Evolutionary conservation across 371 early-diverging fungal genomes (phyloP).

Genomic region (Zancudomyces culisetae): DNA sequence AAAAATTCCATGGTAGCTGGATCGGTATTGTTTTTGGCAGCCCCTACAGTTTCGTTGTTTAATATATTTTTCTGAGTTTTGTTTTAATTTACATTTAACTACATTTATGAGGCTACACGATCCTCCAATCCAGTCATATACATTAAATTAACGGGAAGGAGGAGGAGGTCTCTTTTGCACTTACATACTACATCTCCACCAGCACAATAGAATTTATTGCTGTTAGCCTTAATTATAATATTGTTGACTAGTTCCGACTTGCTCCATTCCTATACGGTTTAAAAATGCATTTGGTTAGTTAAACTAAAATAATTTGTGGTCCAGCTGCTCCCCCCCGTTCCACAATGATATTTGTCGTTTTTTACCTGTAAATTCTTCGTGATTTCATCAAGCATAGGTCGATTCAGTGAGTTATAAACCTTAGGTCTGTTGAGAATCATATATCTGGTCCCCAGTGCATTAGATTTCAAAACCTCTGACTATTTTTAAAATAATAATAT

Average conservation of each 20-base stretch:
- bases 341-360: no score
- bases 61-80: no score
- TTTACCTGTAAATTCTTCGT: constrained; percentile 40
- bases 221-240: constrained; percentile 58
- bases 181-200: constrained; percentile 82
- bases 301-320: no score
- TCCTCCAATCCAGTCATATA: no score
- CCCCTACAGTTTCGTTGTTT: no score
- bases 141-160: no score
- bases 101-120: no score
- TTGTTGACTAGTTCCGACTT: constrained; percentile 72
- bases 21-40: constrained; percentile 22
- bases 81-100: no score
- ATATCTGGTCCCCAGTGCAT: constrained; percentile 47
- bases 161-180: constrained; percentile 19
- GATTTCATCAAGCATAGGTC: constrained; percentile 70
- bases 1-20: constrained; percentile 55
- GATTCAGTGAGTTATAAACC: constrained; percentile 70
- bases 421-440: constrained; percentile 76
- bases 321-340: no score
- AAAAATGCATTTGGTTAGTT: no score
- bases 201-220: constrained; percentile 78
- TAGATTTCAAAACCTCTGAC: constrained; percentile 29
- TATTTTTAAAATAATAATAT: no score
- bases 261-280: constrained; percentile 48